Evolutionary conservation across 2,329 filamentous ascomycete genomes (phyloP).

Genomic region (Pseudomassariella vexata): DNA sequence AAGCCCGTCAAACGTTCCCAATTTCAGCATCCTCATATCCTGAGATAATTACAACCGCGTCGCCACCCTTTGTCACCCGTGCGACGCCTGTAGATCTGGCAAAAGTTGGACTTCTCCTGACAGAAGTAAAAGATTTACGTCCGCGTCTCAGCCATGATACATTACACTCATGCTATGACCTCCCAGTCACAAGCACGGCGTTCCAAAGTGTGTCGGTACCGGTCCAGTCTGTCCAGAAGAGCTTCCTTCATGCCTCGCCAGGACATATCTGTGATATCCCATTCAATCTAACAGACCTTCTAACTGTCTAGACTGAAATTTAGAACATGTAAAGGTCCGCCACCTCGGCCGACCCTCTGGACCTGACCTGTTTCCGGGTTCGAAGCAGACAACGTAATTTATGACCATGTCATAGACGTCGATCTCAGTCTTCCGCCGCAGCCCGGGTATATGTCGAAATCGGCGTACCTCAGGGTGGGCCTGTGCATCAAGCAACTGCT

Average conservation of each 20-base stretch:
- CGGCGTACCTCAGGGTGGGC: slow-evolving; percentile 34
- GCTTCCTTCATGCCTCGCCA: slow-evolving; percentile 39
- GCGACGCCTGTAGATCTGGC: slow-evolving; percentile 37
- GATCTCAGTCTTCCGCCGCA: slow-evolving; percentile 39
- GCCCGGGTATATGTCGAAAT: slow-evolving; percentile 40
- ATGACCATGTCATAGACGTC: slow-evolving; percentile 25
- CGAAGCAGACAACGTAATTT: slow-evolving; percentile 34
- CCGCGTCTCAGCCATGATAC: slow-evolving; percentile 44
- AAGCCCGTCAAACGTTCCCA: slow-evolving; percentile 21
- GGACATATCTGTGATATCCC: slow-evolving; percentile 48
- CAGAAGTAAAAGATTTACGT: slow-evolving; percentile 42
- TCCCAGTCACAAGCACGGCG: slow-evolving; percentile 32
- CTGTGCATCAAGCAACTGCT: slow-evolving; percentile 26
- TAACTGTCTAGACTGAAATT: slow-evolving; percentile 40
- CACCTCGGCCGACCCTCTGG: slow-evolving; percentile 30
- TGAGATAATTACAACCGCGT: not conserved
- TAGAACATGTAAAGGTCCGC: slow-evolving; percentile 48
- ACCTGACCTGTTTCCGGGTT: slow-evolving; percentile 34
- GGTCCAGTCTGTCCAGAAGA: slow-evolving; percentile 38
- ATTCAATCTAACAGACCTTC: slow-evolving; percentile 46
- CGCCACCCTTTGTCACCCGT: slow-evolving; percentile 18
- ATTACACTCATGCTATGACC: slow-evolving; percentile 34
- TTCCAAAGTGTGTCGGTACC: slow-evolving; percentile 23
- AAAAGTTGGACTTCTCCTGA: slow-evolving; percentile 39
- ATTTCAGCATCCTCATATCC: slow-evolving; percentile 17